Conservation (phyloP, 2,329 filamentous ascomycete species). For the Orbilia javanica region DNA sequence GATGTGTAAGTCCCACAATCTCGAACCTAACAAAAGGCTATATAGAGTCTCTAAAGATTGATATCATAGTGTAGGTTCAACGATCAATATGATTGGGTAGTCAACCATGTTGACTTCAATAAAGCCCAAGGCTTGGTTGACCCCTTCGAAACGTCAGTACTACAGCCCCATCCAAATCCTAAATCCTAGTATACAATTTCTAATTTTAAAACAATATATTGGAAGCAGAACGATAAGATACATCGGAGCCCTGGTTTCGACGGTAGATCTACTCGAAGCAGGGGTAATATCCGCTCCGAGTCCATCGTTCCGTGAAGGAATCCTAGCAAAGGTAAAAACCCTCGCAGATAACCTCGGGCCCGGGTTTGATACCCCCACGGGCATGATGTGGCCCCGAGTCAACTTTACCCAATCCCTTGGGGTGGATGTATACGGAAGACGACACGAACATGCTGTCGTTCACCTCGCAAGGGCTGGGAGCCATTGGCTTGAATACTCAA, state of each 20-base stretch:
- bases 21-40: constrained; percentile 62
- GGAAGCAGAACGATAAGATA: constrained; percentile 68
- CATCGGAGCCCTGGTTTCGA: constrained; percentile 82
- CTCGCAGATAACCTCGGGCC: constrained; percentile 81
- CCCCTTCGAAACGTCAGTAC: constrained; percentile 78
- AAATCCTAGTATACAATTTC: background rate
- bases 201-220: background rate
- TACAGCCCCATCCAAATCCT: background rate
- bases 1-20: constrained; percentile 66
- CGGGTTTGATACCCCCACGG: constrained; percentile 81
- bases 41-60: constrained; percentile 6
- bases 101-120: constrained; percentile 81
- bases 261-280: constrained; percentile 69
- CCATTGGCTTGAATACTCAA: constrained; percentile 67
- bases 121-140: constrained; percentile 74
- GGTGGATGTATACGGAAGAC: constrained; percentile 24
- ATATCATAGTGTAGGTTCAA: constrained; percentile 40
- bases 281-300: constrained; percentile 65
- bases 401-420: constrained; percentile 30
- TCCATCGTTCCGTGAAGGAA: constrained; percentile 64
- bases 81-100: constrained; percentile 67
- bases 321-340: constrained; percentile 76
- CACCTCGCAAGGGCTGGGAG: constrained; percentile 66
- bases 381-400: constrained; percentile 70
- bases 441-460: constrained; percentile 63